phyloP scores from a whole-genome alignment of 495 filamentous ascomycete species.

The Aspergillus wentii region DNA sequence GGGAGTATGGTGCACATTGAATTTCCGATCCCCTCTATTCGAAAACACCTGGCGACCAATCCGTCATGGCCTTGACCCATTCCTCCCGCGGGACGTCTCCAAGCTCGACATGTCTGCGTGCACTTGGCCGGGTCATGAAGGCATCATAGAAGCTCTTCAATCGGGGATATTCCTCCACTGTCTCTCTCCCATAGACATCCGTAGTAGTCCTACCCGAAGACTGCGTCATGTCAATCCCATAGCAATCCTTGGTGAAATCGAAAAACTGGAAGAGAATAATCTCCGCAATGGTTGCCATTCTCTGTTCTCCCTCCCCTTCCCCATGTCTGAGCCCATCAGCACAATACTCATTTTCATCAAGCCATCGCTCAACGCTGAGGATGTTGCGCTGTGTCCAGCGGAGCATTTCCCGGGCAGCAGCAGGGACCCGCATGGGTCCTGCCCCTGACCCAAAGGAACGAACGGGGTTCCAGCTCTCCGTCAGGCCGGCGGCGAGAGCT shows the following conservation, averaged over 20 bases:
- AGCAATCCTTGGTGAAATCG: conserved; percentile 4
- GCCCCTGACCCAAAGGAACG: background rate
- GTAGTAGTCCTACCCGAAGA: background rate
- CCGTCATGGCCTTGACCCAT: conserved; percentile 2
- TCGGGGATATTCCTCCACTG: conserved; percentile 1
- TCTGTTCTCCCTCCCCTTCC: too few relatives aligned
- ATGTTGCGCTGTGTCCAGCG: background rate
- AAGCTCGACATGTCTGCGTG: background rate
- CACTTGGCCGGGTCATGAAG: conserved; percentile 1
- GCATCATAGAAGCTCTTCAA: conserved; percentile 1
- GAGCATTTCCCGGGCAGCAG: conserved; percentile 1
- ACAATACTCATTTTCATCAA: conserved; percentile 2
- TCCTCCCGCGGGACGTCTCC: conserved; percentile 3
- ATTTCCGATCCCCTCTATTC: too few relatives aligned
- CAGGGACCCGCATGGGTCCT: background rate
- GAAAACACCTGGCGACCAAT: conserved; percentile 2
- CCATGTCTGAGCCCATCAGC: background rate
- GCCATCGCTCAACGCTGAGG: background rate
- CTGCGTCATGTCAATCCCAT: conserved; percentile 4
- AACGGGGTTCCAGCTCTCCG: conserved; percentile 1
- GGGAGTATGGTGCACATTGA: too few relatives aligned
- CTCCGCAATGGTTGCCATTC: background rate
- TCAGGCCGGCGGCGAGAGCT: background rate
- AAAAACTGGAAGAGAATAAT: conserved; percentile 1
- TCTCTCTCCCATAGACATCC: conserved; percentile 4